Conservation (phyloP, 768 basidiomycete genomes). For the Dictyophora rubrovolvata region DNA sequence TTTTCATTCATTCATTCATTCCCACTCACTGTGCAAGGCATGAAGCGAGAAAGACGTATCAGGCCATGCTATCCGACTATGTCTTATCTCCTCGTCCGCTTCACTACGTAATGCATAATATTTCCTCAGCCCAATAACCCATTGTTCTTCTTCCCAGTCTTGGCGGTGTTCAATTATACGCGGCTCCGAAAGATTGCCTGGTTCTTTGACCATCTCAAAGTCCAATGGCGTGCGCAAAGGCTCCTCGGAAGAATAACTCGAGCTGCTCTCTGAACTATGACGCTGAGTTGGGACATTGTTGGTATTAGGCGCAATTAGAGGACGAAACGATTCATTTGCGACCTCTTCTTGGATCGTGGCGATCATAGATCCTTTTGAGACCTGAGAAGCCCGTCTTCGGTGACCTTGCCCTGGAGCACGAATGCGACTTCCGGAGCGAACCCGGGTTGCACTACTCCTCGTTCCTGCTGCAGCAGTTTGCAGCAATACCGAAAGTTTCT, state of each 20-base stretch:
- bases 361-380: slow-evolving; percentile 52
- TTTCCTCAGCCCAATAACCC: slow-evolving; percentile 50
- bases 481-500: slow-evolving; percentile 46
- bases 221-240: not conserved
- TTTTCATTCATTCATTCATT: slow-evolving; percentile 1
- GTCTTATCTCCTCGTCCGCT: slow-evolving; percentile 51
- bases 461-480: slow-evolving; percentile 44
- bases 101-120: slow-evolving; percentile 65
- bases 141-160: slow-evolving; percentile 59
- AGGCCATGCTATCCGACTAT: slow-evolving; percentile 54
- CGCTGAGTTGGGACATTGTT: slow-evolving; percentile 19
- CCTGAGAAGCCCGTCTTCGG: slow-evolving; percentile 55
- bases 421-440: slow-evolving; percentile 33
- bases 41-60: slow-evolving; percentile 71
- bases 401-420: slow-evolving; percentile 58
- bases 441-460: slow-evolving; percentile 23
- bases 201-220: not conserved
- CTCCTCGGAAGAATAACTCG: not conserved
- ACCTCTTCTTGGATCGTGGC: slow-evolving; percentile 75
- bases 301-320: slow-evolving; percentile 3
- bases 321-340: slow-evolving; percentile 22
- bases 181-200: not conserved
- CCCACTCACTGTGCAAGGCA: slow-evolving; percentile 56
- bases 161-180: not conserved
- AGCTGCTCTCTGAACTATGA: slow-evolving; percentile 12